Percentiles rank a stretch among this genome's conserved stretches.
These are phyloP conservation scores for Camellia sinensis DNA, from an alignment of 148 eudicot genomes.

Conservation along the genomic window DNA sequence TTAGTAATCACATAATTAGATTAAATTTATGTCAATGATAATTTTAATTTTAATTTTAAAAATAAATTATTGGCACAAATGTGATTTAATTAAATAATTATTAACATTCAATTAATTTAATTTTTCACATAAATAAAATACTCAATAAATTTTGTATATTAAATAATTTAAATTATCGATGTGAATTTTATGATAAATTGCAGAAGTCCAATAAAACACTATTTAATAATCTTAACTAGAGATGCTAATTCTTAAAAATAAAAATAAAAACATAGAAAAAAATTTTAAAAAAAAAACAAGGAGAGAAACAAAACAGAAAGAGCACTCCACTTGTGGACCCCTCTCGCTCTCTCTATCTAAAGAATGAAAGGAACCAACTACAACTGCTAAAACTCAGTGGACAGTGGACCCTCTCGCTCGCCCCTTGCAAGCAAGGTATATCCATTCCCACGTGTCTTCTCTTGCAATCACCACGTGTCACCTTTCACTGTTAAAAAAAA, in stretches of 20 bases:
- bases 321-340: slow-evolving; percentile 24
- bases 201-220: too few relatives aligned
- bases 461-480: slow-evolving; percentile 12
- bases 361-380: not conserved
- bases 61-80: too few relatives aligned
- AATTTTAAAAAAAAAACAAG: not conserved
- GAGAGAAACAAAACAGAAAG: slow-evolving; percentile 1
- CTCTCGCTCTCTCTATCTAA: slow-evolving; percentile 1
- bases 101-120: too few relatives aligned
- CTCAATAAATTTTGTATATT: too few relatives aligned
- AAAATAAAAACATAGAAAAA: not conserved
- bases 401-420: slow-evolving; percentile 34
- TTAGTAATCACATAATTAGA: too few relatives aligned
- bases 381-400: not conserved
- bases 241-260: not conserved
- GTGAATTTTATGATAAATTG: not conserved
- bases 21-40: too few relatives aligned
- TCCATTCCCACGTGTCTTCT: slow-evolving; percentile 40
- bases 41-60: too few relatives aligned
- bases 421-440: slow-evolving; percentile 69
- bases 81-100: too few relatives aligned
- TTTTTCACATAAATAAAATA: too few relatives aligned
- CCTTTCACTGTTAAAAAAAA: not conserved
- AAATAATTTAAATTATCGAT: too few relatives aligned
- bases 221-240: not conserved